Conservation (phyloP, 2,329 filamentous ascomycete species). For the Bretziella fagacearum region DNA sequence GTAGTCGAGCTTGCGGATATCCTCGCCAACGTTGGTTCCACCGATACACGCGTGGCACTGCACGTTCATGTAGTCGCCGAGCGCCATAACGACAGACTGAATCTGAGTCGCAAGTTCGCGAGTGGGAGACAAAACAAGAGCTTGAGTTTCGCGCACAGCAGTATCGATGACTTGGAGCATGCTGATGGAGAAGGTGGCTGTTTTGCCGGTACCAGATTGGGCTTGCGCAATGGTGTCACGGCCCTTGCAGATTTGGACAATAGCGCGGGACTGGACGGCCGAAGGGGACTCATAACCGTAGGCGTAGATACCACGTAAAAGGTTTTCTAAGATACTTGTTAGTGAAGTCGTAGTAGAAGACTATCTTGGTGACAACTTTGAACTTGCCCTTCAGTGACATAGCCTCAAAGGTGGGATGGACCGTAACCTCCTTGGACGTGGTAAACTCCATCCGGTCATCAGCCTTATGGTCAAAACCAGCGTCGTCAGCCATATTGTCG, state of each 20-base stretch:
- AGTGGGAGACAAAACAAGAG: slow-evolving; percentile 85
- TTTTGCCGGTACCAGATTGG: slow-evolving; percentile 94
- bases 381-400: slow-evolving; percentile 75
- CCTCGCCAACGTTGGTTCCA: slow-evolving; percentile 92
- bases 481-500: slow-evolving; percentile 60
- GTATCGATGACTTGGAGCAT: slow-evolving; percentile 94
- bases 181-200: slow-evolving; percentile 88
- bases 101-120: slow-evolving; percentile 96
- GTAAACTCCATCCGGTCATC: slow-evolving; percentile 97
- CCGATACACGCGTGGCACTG: slow-evolving; percentile 98
- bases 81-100: slow-evolving; percentile 95
- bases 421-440: slow-evolving; percentile 94
- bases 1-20: slow-evolving; percentile 93
- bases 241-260: slow-evolving; percentile 97
- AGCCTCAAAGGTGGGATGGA: slow-evolving; percentile 82
- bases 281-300: slow-evolving; percentile 98
- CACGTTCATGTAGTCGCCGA: slow-evolving; percentile 99
- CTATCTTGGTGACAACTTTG: background rate
- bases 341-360: slow-evolving; percentile 6
- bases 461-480: slow-evolving; percentile 68
- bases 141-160: slow-evolving; percentile 80
- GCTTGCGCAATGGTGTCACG: slow-evolving; percentile 97
- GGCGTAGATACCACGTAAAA: slow-evolving; percentile 91
- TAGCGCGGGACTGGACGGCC: slow-evolving; percentile 91
- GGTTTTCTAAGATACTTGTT: slow-evolving; percentile 43